These are phyloP conservation scores for Mortierella polycephala DNA, from an alignment of 371 early-diverging fungal genomes.

Conservation along the genomic window DNA sequence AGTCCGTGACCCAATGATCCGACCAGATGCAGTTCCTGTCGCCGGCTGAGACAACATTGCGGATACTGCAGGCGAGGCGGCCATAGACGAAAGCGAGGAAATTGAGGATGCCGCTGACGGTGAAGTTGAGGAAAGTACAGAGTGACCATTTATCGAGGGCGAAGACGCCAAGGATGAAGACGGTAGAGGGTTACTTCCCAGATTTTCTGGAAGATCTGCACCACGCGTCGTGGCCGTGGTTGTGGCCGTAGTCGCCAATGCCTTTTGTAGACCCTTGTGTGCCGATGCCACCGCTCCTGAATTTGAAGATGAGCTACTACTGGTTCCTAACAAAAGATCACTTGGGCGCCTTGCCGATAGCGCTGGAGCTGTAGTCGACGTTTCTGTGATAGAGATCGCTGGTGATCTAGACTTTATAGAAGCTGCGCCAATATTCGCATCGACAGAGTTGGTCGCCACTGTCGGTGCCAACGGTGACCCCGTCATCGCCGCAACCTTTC, in stretches of 20 bases:
- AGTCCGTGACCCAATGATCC: constrained; percentile 24
- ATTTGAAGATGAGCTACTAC: background rate
- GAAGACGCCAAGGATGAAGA: constrained; percentile 9
- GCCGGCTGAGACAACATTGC: constrained; percentile 29
- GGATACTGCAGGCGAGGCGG: constrained; percentile 5
- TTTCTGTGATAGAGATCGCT: constrained; percentile 12
- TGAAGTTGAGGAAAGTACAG: background rate
- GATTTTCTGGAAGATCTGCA: background rate
- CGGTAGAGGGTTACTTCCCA: background rate
- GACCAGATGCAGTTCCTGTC: constrained; percentile 19
- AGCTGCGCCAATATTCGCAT: background rate
- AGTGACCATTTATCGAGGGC: constrained; percentile 9
- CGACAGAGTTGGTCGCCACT: constrained; percentile 4
- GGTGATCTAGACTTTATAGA: constrained; percentile 13
- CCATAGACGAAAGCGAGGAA: constrained; percentile 24
- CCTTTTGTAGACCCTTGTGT: constrained; percentile 34
- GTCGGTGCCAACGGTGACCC: background rate
- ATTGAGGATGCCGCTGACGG: constrained; percentile 19
- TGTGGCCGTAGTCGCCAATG: constrained; percentile 39
- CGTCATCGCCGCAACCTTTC: constrained; percentile 10
- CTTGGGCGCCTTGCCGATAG: constrained; percentile 24
- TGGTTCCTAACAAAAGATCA: constrained; percentile 22
- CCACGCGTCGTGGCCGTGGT: constrained; percentile 4
- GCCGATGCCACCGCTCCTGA: constrained; percentile 18
- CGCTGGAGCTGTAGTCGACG: background rate